These are phyloP conservation scores for Russula sp. DNA, from an alignment of 768 basidiomycete genomes.

Conservation along the genomic window DNA sequence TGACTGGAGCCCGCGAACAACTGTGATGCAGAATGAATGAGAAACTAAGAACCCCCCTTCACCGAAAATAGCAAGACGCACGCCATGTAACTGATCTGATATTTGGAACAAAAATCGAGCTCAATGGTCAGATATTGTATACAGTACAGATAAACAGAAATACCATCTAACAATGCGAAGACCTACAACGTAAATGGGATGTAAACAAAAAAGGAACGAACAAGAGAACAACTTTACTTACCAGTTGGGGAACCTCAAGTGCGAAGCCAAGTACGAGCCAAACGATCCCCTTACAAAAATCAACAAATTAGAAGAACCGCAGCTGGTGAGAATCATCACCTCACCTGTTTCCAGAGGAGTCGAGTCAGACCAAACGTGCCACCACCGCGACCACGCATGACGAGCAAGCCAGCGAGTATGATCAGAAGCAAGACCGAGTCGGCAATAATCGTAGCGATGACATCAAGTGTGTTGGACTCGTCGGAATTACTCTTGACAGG, in stretches of 20 bases:
- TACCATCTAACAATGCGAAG: not conserved
- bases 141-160: no score
- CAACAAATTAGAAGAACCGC: not conserved
- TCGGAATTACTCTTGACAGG: not conserved
- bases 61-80: not conserved
- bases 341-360: not conserved
- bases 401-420: conserved; percentile 13
- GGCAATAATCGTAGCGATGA: not conserved
- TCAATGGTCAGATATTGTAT: not conserved
- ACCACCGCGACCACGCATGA: not conserved
- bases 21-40: not conserved
- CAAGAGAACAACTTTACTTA: not conserved
- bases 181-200: not conserved
- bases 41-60: not conserved
- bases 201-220: not conserved
- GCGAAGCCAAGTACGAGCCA: not conserved
- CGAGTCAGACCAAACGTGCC: not conserved
- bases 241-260: not conserved
- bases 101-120: no score
- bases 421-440: not conserved
- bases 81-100: not conserved
- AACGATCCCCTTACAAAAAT: not conserved
- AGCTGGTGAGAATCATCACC: not conserved
- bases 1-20: not conserved
- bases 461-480: not conserved